Evolutionary conservation across 1,284 basidiomycete species (phyloP).

Genomic region (Papiliotrema flavescens): DNA sequence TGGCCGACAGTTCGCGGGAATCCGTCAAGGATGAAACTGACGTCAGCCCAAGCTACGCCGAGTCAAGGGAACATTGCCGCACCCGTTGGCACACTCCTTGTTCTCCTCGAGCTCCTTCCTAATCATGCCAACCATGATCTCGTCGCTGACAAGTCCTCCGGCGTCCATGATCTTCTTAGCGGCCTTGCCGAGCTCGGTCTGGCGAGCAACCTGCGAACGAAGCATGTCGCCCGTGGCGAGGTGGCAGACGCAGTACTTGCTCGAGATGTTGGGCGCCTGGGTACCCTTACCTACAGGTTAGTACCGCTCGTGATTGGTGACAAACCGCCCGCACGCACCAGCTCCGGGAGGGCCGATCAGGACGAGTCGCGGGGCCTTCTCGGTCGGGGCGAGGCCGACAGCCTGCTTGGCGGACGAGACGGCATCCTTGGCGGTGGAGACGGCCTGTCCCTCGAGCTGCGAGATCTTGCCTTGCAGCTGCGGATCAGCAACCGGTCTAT

Average conservation of each 20-base stretch:
- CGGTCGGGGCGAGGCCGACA: constrained; percentile 21
- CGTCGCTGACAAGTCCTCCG: constrained; percentile 89
- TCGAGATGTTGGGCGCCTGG: constrained; percentile 88
- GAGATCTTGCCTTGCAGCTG: constrained; percentile 47
- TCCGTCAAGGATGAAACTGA: constrained; percentile 93
- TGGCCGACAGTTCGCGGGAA: constrained; percentile 99
- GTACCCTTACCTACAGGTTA: constrained; percentile 83
- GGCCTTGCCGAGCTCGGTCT: constrained; percentile 82
- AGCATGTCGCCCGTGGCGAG: constrained; percentile 98
- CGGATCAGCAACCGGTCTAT: not conserved
- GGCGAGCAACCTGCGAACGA: constrained; percentile 82
- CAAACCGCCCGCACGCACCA: constrained; percentile 56
- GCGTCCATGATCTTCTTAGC: constrained; percentile 99
- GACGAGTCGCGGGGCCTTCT: constrained; percentile 67
- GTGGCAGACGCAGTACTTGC: constrained; percentile 94
- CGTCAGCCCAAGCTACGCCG: no score
- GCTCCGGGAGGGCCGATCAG: constrained; percentile 95
- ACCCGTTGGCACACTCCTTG: constrained; percentile 90
- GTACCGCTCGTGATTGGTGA: not conserved
- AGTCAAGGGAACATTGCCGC: no score
- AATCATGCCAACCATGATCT: constrained; percentile 98
- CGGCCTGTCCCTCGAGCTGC: constrained; percentile 38
- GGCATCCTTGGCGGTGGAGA: constrained; percentile 40
- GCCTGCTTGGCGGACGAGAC: constrained; percentile 53
- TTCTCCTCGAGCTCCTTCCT: constrained; percentile 93